Base-by-base conservation (phyloP, 345 rosid genomes). In the Erodium maritimum region DNA sequence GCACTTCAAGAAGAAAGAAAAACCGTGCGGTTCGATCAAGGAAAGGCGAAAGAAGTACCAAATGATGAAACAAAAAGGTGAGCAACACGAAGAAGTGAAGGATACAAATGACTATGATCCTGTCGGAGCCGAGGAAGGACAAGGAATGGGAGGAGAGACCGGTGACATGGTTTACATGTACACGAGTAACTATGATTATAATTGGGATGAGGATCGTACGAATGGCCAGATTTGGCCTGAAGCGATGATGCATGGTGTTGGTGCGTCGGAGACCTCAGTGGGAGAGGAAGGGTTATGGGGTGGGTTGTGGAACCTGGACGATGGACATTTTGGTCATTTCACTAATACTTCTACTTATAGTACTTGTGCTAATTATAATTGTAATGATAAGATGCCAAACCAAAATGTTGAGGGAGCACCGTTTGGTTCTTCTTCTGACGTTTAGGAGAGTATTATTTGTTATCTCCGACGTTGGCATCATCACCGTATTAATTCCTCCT, bases 1-100 rank as follows among this genome's bases (percentile, higher is more conserved):
- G 16, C 96, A 84, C 65, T 86, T 77, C 79, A 86, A 81, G 73
- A 82, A 77, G 70, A 83, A 69, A 58, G 82, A 75, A 5, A 75
- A 48, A 61, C 65, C 78, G 22, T 50, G 11, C 21, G 60, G 65
- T 17, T 59, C 58, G 12, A 74, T 65, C 60, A 74, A 63, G 61
- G 76, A 71, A 13, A 76, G 63, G 62, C 58, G 61, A 52, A 77
- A 69, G 63, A 65, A 72, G 58, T 76, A 66, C 21, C 45, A 46
- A 50, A 51, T 61, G 2, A 67, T 65, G 51, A 74, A 62, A 7
- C 65, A 76, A 57, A 55, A 59, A 12, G n/a, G n/a, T n/a, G 61
- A 60, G 45, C 60, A 52, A 0, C 71, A 69, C 19, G 23, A 19
- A 14, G 23, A 21, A 20, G 57, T 0, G 57, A 22, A 7, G 1